These are phyloP conservation scores for Rubia tinctorum DNA, from an alignment of 305 asterid genomes.

Conservation along the genomic window DNA sequence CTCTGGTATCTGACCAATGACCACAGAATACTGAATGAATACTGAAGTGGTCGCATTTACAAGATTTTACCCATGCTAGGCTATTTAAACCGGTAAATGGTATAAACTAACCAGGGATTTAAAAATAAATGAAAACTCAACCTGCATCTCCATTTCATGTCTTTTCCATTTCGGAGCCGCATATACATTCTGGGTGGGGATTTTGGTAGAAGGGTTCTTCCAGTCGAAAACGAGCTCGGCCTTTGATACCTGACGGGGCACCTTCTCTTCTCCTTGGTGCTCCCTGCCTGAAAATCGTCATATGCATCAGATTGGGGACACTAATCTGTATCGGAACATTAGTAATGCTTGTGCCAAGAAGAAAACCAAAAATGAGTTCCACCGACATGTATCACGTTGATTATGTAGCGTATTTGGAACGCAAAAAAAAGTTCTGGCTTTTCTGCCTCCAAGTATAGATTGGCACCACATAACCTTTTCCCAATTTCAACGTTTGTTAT, in stretches of 20 bases:
- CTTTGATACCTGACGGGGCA: constrained; percentile 75
- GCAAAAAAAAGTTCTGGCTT: background rate
- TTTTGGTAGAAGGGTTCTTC: constrained; percentile 91
- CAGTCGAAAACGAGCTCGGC: constrained; percentile 62
- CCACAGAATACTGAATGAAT: background rate
- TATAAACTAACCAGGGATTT: background rate
- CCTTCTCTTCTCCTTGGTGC: constrained; percentile 72
- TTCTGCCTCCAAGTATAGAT: background rate
- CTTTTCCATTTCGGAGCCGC: constrained; percentile 35
- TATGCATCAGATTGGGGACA: constrained; percentile 1
- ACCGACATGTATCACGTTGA: background rate
- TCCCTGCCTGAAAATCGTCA: constrained; percentile 56
- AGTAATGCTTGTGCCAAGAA: background rate
- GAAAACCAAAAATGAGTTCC: background rate
- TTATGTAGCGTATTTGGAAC: background rate
- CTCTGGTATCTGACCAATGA: background rate
- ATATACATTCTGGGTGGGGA: constrained; percentile 91
- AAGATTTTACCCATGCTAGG: background rate
- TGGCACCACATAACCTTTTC: background rate
- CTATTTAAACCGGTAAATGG: background rate
- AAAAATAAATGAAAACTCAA: background rate
- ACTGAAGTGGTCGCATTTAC: background rate
- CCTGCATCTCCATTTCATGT: constrained; percentile 18
- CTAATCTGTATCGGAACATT: background rate
- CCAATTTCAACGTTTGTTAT: background rate